Conservation (phyloP, 768 basidiomycete species). For the Phlebiopsis gigantea region DNA sequence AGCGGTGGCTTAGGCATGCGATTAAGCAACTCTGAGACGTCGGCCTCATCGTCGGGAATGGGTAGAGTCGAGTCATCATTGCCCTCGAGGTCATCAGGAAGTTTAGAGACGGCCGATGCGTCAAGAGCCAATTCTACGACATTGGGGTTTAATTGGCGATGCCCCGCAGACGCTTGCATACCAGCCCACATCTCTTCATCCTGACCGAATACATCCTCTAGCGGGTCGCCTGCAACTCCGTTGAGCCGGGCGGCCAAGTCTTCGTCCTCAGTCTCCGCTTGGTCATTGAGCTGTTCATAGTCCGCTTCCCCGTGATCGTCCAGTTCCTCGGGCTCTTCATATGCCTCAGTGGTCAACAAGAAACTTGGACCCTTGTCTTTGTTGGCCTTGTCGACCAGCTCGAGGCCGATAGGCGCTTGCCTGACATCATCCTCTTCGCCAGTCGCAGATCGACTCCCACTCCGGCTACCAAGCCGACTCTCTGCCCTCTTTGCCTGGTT, state of each 20-base stretch:
- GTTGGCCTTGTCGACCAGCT: slow-evolving; percentile 41
- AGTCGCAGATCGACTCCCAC: slow-evolving; percentile 19
- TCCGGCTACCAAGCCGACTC: slow-evolving; percentile 29
- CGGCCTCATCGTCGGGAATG: slow-evolving; percentile 38
- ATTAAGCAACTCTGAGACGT: slow-evolving; percentile 22
- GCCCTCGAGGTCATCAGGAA: slow-evolving; percentile 20
- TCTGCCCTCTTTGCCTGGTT: slow-evolving; percentile 56
- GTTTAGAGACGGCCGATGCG: slow-evolving; percentile 30
- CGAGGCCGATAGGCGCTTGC: slow-evolving; percentile 42
- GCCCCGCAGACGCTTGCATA: slow-evolving; percentile 32
- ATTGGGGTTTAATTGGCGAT: slow-evolving; percentile 35
- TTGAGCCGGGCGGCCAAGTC: slow-evolving; percentile 37
- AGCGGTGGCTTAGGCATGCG: slow-evolving; percentile 24
- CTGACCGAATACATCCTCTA: slow-evolving; percentile 60
- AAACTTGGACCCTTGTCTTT: slow-evolving; percentile 32
- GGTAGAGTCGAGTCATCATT: slow-evolving; percentile 29
- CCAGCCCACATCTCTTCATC: slow-evolving; percentile 61
- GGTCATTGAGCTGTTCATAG: slow-evolving; percentile 11
- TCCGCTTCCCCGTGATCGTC: slow-evolving; percentile 8
- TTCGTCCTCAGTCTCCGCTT: slow-evolving; percentile 25
- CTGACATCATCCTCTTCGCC: slow-evolving; percentile 23
- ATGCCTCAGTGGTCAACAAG: slow-evolving; percentile 21
- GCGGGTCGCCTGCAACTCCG: slow-evolving; percentile 37
- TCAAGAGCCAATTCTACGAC: slow-evolving; percentile 50
- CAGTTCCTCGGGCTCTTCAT: slow-evolving; percentile 27